Evolutionary conservation across 495 filamentous ascomycete genomes (phyloP), one percentile per base, ranked within the genome.

Genomic region (Rostrohypoxylon terebratum): DNA sequence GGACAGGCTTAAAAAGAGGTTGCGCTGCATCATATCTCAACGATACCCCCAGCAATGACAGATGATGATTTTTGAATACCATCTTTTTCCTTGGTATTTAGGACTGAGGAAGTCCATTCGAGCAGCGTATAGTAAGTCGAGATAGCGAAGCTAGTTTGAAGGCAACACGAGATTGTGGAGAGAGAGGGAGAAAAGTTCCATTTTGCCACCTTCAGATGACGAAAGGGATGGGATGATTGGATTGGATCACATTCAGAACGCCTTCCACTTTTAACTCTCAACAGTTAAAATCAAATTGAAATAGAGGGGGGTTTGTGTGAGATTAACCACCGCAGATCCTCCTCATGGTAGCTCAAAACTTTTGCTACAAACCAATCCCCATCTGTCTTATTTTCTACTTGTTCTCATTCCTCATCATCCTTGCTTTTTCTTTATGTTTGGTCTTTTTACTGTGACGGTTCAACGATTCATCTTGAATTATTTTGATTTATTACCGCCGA

Each of bases 11-110:
- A 62, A 65, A 65, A 77, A 66, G 67, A 68, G 66, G 58, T 33
- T 59, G 57, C 44, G 69, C 74, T 77, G 69, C 74, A 75, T 71
- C 54, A 75, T 72, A 75, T 75, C 72, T 75, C 72, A 75, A 75
- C 72, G 72, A 75, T 75, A 75, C 72, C 72, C 68, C 72, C 66
- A 70, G 66, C 71, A 67, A 74, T 42, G 66, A 70, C 62, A 51
- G 67, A 50, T 59, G 69, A 76, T 28, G 59, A 48, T 44, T 58
- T 72, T 71, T 36, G 21, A 68, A 42, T 51, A 36, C 23, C 40
- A 28, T 36, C 34, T 53, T 28, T 33, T 53, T 54, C 3, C 55
- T 66, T 58, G 44, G 53, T 36, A 18, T 63, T 48, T 66, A 61
- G 33, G 51, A 31, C 34, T 28, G 25, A 33, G 20, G 38, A 57